Evolutionary conservation across 2,329 filamentous ascomycete species (phyloP).

Genomic region (Colletotrichum aenigma): DNA sequence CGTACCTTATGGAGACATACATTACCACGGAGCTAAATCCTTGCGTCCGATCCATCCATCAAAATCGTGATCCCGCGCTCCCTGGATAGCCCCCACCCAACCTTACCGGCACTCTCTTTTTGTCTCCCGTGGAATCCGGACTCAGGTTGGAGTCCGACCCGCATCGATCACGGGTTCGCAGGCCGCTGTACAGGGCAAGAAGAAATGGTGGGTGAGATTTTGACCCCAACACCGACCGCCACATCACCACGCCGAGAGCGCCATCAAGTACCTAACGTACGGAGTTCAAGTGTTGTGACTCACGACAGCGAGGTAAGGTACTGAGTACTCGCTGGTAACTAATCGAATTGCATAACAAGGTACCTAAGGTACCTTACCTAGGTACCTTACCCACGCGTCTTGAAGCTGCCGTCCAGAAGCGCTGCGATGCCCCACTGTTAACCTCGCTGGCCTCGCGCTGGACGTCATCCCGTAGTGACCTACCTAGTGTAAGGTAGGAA

Average conservation of each 20-base stretch:
- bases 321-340: background rate
- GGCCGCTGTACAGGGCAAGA: background rate
- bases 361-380: no score
- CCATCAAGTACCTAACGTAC: background rate
- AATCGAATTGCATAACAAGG: background rate
- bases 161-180: background rate
- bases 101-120: background rate
- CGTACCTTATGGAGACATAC: no score
- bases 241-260: background rate
- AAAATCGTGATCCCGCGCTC: constrained; percentile 5
- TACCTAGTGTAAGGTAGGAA: no score
- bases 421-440: background rate
- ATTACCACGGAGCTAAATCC: background rate
- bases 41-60: constrained; percentile 10
- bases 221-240: background rate
- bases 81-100: background rate
- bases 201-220: background rate
- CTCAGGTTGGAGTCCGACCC: constrained; percentile 7
- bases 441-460: background rate
- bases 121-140: background rate
- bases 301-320: background rate
- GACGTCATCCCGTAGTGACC: background rate
- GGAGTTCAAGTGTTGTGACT: background rate
- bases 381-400: background rate
- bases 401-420: background rate